These are phyloP conservation scores for Talaromyces sp. DNA, from an alignment of 2,329 filamentous ascomycete species.

Conservation along the genomic window DNA sequence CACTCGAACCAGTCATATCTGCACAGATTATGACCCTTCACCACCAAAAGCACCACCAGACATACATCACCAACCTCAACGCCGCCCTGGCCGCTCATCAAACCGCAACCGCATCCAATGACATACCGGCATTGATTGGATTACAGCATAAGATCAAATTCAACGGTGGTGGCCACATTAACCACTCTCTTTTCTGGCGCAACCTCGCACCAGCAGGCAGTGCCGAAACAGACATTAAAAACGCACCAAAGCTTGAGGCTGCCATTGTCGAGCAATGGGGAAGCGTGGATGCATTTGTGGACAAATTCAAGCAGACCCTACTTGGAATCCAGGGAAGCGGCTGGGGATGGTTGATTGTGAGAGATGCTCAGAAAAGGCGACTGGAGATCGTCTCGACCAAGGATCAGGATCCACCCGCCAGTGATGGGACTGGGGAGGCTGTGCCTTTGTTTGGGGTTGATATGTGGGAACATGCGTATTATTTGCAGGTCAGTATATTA, in stretches of 20 bases:
- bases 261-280: constrained; percentile 65
- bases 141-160: constrained; percentile 73
- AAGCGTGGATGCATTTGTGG: constrained; percentile 59
- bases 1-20: constrained; percentile 74
- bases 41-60: constrained; percentile 88
- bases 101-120: constrained; percentile 49
- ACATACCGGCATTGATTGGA: constrained; percentile 59
- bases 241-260: constrained; percentile 50
- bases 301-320: constrained; percentile 59
- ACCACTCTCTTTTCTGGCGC: constrained; percentile 90
- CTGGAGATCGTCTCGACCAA: constrained; percentile 74
- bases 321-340: constrained; percentile 74
- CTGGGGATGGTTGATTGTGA: constrained; percentile 78
- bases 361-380: constrained; percentile 38
- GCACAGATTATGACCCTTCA: constrained; percentile 93
- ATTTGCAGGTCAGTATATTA: constrained; percentile 57
- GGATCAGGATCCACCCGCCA: constrained; percentile 64
- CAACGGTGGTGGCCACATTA: constrained; percentile 88
- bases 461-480: constrained; percentile 94
- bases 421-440: constrained; percentile 31
- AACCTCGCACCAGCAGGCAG: constrained; percentile 62
- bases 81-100: constrained; percentile 62
- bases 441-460: constrained; percentile 75
- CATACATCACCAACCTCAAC: constrained; percentile 87
- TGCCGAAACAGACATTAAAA: constrained; percentile 49